Evolutionary conservation across 208 protist species (phyloP).

Genomic region (Leishmania gerbilli): DNA sequence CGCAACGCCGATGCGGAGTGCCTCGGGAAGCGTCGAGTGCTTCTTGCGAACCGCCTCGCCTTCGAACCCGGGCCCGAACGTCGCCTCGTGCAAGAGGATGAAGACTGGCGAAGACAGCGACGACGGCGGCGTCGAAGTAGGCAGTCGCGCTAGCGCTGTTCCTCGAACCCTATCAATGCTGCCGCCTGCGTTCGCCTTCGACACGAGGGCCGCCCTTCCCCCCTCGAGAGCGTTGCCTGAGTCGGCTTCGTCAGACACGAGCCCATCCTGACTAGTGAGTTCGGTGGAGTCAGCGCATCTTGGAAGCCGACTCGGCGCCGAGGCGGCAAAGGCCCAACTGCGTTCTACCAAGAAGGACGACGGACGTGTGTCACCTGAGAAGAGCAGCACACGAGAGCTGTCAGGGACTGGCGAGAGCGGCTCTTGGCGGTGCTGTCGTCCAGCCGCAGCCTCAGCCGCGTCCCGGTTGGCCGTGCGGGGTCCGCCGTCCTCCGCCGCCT

Average conservation of each 20-base stretch:
- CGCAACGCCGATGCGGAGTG: constrained; percentile 56
- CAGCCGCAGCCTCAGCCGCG: constrained; percentile 1
- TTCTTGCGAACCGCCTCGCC: constrained; percentile 83
- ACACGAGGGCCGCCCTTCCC: not conserved
- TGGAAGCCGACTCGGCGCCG: not conserved
- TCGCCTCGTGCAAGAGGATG: constrained; percentile 93
- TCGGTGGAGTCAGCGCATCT: not conserved
- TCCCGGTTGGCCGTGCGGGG: not conserved
- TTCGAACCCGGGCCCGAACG: constrained; percentile 88
- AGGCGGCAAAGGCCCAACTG: constrained; percentile 46
- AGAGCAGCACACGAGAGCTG: constrained; percentile 72
- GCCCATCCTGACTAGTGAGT: not conserved
- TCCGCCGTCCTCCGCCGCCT: not conserved
- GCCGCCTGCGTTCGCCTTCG: not conserved
- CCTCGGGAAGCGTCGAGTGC: constrained; percentile 90
- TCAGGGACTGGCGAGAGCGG: not conserved
- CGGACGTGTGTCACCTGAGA: constrained; percentile 92
- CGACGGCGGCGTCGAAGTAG: not conserved
- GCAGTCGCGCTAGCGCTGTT: not conserved
- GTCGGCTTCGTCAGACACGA: not conserved
- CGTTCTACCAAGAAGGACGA: constrained; percentile 69
- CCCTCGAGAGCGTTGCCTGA: not conserved
- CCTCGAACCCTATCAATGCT: not conserved
- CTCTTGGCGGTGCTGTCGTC: too few species aligned
- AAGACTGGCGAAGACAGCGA: constrained; percentile 29